Conservation (phyloP, 768 basidiomycete genomes). For the Boletellus sp. region DNA sequence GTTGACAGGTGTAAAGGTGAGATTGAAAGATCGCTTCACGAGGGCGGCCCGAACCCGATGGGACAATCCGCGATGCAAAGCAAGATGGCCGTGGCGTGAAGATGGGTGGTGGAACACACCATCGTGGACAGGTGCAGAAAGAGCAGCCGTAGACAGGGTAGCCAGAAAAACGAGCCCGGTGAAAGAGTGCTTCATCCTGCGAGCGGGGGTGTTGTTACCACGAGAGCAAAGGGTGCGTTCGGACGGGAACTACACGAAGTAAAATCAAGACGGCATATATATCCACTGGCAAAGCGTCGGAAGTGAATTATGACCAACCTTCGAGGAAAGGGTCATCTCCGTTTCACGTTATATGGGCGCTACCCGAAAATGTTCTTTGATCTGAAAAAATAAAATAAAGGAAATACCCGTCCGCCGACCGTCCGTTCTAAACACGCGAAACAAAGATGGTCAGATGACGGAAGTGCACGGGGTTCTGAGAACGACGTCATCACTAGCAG, state of each 20-base stretch:
- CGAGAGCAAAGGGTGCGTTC: neutral
- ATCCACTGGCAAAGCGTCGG: neutral
- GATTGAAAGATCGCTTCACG: neutral
- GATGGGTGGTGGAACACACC: neutral
- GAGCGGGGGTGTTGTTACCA: neutral
- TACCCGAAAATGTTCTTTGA: neutral
- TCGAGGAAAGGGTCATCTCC: neutral
- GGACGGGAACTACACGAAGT: neutral
- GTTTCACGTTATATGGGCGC: neutral
- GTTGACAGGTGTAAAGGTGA: conserved; percentile 1
- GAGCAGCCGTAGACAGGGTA: neutral
- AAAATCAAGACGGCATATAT: neutral
- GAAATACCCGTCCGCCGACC: neutral
- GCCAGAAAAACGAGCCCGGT: neutral
- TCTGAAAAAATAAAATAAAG: neutral
- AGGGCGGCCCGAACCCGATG: neutral
- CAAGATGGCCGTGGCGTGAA: neutral
- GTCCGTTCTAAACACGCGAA: neutral
- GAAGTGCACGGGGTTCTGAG: neutral
- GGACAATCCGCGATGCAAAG: conserved; percentile 1
- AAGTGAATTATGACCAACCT: neutral
- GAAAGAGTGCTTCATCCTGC: neutral
- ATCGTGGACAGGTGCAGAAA: conserved; percentile 1
- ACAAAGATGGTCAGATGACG: neutral
- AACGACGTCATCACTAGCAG: no score